Conservation (phyloP, 805 yeast species). For the Ogataea salicorniae region DNA sequence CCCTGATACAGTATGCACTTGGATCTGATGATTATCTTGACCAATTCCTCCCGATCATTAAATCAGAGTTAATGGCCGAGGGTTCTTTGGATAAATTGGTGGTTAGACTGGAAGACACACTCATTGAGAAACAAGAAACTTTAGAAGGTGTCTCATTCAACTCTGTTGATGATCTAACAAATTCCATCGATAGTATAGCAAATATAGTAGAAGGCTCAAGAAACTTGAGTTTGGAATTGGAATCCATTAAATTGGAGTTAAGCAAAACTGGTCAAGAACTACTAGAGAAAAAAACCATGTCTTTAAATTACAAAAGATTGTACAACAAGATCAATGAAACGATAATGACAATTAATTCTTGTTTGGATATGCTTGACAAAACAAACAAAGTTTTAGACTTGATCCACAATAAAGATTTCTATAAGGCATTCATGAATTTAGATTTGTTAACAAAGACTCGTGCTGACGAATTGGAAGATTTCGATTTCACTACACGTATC, state of each 20-base stretch:
- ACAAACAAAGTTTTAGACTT: slow-evolving; percentile 82
- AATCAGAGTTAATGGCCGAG: slow-evolving; percentile 49
- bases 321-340: slow-evolving; percentile 68
- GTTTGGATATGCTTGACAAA: slow-evolving; percentile 77
- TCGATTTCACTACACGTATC: slow-evolving; percentile 70
- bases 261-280: slow-evolving; percentile 63
- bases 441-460: slow-evolving; percentile 70
- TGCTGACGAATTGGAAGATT: slow-evolving; percentile 56
- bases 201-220: slow-evolving; percentile 54
- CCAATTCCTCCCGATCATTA: slow-evolving; percentile 71
- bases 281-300: slow-evolving; percentile 53
- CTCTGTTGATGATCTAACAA: slow-evolving; percentile 49
- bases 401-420: slow-evolving; percentile 68
- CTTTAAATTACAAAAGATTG: slow-evolving; percentile 58
- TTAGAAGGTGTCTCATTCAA: slow-evolving; percentile 57
- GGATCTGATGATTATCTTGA: slow-evolving; percentile 69
- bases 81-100: slow-evolving; percentile 54
- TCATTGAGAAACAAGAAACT: slow-evolving; percentile 57
- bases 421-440: slow-evolving; percentile 78
- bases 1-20: slow-evolving; percentile 33
- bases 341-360: slow-evolving; percentile 57
- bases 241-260: slow-evolving; percentile 51
- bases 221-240: slow-evolving; percentile 49
- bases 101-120: slow-evolving; percentile 48
- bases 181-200: slow-evolving; percentile 59